These are phyloP conservation scores for Kwoniella bestiolae DNA, from an alignment of 768 basidiomycete species.

Conservation along the genomic window DNA sequence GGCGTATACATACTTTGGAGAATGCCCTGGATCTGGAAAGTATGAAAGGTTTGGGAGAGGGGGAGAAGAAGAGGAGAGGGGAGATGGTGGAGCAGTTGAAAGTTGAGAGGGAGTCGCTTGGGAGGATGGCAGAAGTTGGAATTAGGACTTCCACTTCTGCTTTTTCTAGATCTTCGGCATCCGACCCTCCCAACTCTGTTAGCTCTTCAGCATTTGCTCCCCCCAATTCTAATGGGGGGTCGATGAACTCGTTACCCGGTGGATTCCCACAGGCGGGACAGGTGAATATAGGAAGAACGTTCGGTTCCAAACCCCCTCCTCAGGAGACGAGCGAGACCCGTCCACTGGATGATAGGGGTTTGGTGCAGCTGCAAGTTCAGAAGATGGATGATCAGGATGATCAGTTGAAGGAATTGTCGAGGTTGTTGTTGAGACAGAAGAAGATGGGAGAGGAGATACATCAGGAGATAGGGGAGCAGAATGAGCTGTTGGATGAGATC, in stretches of 20 bases:
- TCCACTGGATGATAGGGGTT: constrained; percentile 80
- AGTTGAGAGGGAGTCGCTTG: constrained; percentile 88
- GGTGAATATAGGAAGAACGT: constrained; percentile 64
- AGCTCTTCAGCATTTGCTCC: constrained; percentile 13
- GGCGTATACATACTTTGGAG: constrained; percentile 73
- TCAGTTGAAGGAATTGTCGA: constrained; percentile 76
- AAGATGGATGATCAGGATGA: constrained; percentile 83
- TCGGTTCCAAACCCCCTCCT: constrained; percentile 68
- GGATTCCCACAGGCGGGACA: background rate
- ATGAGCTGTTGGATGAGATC: constrained; percentile 81
- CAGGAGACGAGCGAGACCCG: constrained; percentile 84
- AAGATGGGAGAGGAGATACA: constrained; percentile 85
- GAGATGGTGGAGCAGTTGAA: constrained; percentile 86
- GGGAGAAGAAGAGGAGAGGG: constrained; percentile 85
- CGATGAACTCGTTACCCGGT: constrained; percentile 5
- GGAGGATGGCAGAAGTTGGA: constrained; percentile 80
- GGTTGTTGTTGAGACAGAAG: constrained; percentile 80
- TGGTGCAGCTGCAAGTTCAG: constrained; percentile 76
- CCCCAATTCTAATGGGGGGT: background rate
- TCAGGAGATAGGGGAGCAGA: constrained; percentile 79
- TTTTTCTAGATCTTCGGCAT: background rate
- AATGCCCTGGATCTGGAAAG: constrained; percentile 64
- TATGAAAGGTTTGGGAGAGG: constrained; percentile 77
- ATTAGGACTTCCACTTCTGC: constrained; percentile 61
- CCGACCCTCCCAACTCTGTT: background rate